A percentile compares a stretch with the other conserved stretches of the same genome.
These are phyloP conservation scores for Lichtheimia hyalospora DNA, from an alignment of 371 early-diverging fungal genomes.

Conservation along the genomic window DNA sequence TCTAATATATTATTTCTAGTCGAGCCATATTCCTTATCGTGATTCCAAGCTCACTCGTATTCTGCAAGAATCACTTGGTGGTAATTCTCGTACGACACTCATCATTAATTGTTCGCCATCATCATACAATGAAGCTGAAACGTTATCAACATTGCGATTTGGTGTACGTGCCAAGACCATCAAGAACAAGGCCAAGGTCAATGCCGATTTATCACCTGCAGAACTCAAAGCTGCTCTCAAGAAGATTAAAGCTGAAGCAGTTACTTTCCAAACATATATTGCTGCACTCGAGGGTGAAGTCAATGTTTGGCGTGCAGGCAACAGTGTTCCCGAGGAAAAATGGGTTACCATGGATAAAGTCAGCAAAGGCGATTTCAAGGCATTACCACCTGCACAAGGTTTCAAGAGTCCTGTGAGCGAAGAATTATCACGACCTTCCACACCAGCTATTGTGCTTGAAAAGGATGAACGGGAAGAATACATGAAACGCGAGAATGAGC, in stretches of 20 bases:
- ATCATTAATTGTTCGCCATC: conserved; percentile 82
- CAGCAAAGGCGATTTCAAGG: conserved; percentile 46
- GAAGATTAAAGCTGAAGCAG: conserved; percentile 75
- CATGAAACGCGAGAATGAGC: conserved; percentile 87
- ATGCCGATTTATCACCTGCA: conserved; percentile 87
- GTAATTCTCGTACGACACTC: conserved; percentile 80
- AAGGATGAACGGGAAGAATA: conserved; percentile 93
- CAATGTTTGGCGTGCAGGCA: conserved; percentile 81
- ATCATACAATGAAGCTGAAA: conserved; percentile 71
- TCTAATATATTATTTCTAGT: conserved; percentile 1
- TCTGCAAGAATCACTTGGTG: conserved; percentile 81
- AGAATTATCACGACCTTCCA: conserved; percentile 58
- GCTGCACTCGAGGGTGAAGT: conserved; percentile 83
- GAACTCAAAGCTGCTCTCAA: conserved; percentile 91
- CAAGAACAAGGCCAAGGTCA: conserved; percentile 93
- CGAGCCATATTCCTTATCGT: conserved; percentile 81
- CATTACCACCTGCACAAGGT: conserved; percentile 44
- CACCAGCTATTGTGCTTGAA: conserved; percentile 71
- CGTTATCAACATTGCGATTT: conserved; percentile 85
- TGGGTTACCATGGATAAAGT: conserved; percentile 75
- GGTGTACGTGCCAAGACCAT: conserved; percentile 81
- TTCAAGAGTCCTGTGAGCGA: conserved; percentile 29
- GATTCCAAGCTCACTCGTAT: conserved; percentile 93
- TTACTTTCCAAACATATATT: conserved; percentile 77
- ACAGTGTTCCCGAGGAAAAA: conserved; percentile 64